These are phyloP conservation scores for Thelonectria discophora DNA, from an alignment of 2,329 filamentous ascomycete genomes.

Conservation along the genomic window DNA sequence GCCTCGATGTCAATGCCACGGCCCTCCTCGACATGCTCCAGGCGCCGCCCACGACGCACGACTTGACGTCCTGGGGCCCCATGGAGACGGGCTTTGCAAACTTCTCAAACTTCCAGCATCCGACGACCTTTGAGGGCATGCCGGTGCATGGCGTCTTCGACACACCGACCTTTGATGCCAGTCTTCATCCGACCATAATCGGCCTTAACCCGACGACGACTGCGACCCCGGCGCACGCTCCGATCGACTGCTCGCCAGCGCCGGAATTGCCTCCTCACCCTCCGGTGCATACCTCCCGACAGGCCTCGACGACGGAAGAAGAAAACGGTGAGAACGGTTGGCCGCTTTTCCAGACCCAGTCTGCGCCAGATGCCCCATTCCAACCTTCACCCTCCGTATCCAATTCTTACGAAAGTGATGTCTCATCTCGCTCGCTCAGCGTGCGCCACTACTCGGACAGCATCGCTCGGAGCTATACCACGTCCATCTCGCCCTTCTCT, in stretches of 20 bases:
- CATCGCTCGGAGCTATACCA: constrained; percentile 37
- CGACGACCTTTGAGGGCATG: constrained; percentile 40
- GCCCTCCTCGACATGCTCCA: constrained; percentile 43
- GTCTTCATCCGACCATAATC: constrained; percentile 37
- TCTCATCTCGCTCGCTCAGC: constrained; percentile 39
- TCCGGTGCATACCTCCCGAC: constrained; percentile 26
- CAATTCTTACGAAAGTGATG: constrained; percentile 42
- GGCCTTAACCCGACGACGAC: constrained; percentile 32
- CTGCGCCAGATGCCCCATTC: constrained; percentile 36
- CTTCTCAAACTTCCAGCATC: constrained; percentile 35
- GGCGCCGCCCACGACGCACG: constrained; percentile 39
- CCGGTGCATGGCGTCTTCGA: constrained; percentile 39
- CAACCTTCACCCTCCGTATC: constrained; percentile 40
- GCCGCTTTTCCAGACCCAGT: constrained; percentile 39
- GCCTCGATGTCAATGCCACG: constrained; percentile 40
- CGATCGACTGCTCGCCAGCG: constrained; percentile 35
- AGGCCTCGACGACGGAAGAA: constrained; percentile 35
- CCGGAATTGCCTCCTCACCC: constrained; percentile 33
- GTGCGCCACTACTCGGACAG: constrained; percentile 40
- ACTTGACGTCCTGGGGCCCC: constrained; percentile 40
- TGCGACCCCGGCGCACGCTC: constrained; percentile 31
- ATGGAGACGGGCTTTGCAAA: constrained; percentile 41
- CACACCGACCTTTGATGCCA: constrained; percentile 37
- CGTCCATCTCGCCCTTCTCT: constrained; percentile 42
- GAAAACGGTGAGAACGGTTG: constrained; percentile 41